Base-by-base conservation (phyloP, 1,284 basidiomycete genomes). In the Apiotrichum mycotoxinovorans region DNA sequence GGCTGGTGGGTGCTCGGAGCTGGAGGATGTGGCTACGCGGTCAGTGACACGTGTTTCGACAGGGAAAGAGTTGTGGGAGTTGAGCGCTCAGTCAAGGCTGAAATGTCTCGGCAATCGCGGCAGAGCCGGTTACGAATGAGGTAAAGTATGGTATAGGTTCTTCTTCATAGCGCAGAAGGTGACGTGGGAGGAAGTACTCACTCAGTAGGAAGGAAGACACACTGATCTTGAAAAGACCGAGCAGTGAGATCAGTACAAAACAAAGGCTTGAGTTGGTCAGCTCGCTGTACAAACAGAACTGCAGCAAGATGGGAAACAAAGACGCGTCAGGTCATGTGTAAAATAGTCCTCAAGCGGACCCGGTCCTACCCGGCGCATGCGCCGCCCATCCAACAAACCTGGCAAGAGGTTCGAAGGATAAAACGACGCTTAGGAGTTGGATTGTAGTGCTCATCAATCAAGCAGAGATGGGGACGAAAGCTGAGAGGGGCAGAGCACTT, bases 241-340 rank as follows among this genome's bases (percentile, higher is more conserved):
- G 10, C 11, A 22, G n/a, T n/a, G 42, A 37, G 47, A 34, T 30
- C n/a, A 34, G 37, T 34, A 14, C 18, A 25, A 38, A 41, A 14
- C n/a, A n/a, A n/a, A 30, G 38, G 38, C 55, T 56, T 33, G 33
- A 22, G 10, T 22, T 9, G 20, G 57, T 58, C 46, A 62, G 61
- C 57, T 17, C 20, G n/a, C n/a, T n/a, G n/a, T n/a, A n/a, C n/a
- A n/a, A n/a, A n/a, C n/a, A n/a, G n/a, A n/a, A n/a, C n/a, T n/a
- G n/a, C n/a, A n/a, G n/a, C n/a, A n/a, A n/a, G n/a, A n/a, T n/a
- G n/a, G 27, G 10, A 17, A 9, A 23, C 35, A 23, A 53, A 17
- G 42, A n/a, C n/a, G n/a, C 35, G 60, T 73, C 72, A 73, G 72
- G 67, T 73, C 72, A 73, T 73, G 72, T 73, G 72, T 73, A 73